Evolutionary conservation across 805 yeast genomes (phyloP), one percentile per base, ranked within the genome.

Genomic region (Ogataea salicorniae): DNA sequence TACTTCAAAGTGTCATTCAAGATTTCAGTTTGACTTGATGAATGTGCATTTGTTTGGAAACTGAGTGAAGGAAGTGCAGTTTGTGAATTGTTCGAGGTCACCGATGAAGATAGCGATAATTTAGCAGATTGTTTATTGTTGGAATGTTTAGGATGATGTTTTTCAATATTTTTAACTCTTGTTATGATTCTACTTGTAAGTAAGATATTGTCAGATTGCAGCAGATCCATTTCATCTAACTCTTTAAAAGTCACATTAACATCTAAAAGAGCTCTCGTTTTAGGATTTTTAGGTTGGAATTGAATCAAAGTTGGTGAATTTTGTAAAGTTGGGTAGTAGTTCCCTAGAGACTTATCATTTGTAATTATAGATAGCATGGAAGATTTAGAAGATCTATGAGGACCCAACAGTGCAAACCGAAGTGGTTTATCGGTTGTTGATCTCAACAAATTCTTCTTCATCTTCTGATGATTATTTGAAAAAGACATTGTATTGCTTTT

Each of bases 291-390:
- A 0, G 91, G 81, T 6, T 58, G 62, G 57, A 72, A 85, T 17
- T 79, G 79, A 49, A 82, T 73, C 37, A 84, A 60, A 47, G 80
- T 70, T 23, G 88, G 79, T 4, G 77, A 77, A 48, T 81, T 80
- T 46, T 73, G 76, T 39, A 76, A 70, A 4, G 92, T 86, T 5
- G 94, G 95, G 56, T 86, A 86, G 60, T 86, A 84, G 0, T 85
- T 84, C 49, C 83, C 90, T 43, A 80, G 41, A 1, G 67, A 61
- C 41, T 59, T 59, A 39, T 56, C 53, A 41, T 60, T 62, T 38
- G 61, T 47, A 18, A 64, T 47, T 16, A 63, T 63, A 2, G 69
- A 65, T 2, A 62, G 59, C 8, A 65, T 63, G 4, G 63, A 56
- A 0, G 68, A 60, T 46, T 65, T 65, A 13, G 66, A 61, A 1